Evolutionary conservation across 257 asterid genomes (phyloP).

Genomic region (Parsonsia alboflavescens): DNA sequence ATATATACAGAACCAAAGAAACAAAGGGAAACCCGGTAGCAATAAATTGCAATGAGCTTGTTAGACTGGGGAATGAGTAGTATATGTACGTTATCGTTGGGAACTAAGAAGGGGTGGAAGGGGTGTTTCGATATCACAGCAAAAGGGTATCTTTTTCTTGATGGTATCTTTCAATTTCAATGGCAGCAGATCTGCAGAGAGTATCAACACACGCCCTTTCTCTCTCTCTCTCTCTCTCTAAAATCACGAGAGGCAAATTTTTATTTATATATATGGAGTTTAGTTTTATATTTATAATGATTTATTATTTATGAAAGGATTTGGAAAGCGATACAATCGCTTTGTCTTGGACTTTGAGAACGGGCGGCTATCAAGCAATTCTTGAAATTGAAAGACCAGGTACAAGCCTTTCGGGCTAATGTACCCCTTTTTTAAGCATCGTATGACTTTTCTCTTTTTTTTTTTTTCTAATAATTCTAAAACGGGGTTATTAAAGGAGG

Average conservation of each 20-base stretch:
- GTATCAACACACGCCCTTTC: background rate
- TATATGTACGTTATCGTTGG: slow-evolving; percentile 5
- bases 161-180: slow-evolving; percentile 10
- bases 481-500: too few species aligned
- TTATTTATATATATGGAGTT: background rate
- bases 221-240: background rate
- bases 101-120: background rate
- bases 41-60: slow-evolving; percentile 4
- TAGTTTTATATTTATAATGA: background rate
- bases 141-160: slow-evolving; percentile 5
- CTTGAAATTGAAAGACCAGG: background rate
- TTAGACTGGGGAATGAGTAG: background rate
- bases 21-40: background rate
- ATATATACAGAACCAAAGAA: background rate
- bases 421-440: background rate
- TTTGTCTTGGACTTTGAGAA: background rate
- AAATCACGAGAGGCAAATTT: background rate
- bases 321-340: background rate
- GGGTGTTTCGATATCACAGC: background rate
- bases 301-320: background rate
- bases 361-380: slow-evolving; percentile 4
- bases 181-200: slow-evolving; percentile 7
- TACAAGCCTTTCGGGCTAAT: background rate
- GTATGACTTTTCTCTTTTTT: background rate
- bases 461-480: too few species aligned